phyloP scores from a whole-genome alignment of 768 basidiomycete species.

The Dioszegia crocea region DNA sequence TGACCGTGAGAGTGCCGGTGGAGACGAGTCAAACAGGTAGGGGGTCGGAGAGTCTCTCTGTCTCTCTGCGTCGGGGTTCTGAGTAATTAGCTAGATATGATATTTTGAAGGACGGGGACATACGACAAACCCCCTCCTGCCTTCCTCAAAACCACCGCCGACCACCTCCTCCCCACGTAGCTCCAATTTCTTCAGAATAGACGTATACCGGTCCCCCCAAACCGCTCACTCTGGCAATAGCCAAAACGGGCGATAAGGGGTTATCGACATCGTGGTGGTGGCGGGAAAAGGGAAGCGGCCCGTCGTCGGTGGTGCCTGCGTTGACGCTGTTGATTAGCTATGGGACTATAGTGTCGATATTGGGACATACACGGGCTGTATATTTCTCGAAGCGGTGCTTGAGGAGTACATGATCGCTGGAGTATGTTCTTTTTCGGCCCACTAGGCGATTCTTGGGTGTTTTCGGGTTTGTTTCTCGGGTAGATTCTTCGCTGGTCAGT shows the following conservation, averaged over 20 bases:
- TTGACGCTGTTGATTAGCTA: constrained; percentile 22
- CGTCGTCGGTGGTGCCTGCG: constrained; percentile 36
- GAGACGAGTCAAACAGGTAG: constrained; percentile 37
- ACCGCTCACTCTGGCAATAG: constrained; percentile 43
- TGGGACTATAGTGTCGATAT: background rate
- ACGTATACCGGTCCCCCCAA: constrained; percentile 40
- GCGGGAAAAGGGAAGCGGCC: constrained; percentile 32
- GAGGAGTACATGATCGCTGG: constrained; percentile 19
- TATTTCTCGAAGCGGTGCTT: constrained; percentile 29
- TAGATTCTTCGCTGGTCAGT: no score
- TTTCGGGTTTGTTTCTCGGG: no score
- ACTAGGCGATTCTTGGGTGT: background rate
- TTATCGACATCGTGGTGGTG: constrained; percentile 28
- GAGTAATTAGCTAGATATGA: no score
- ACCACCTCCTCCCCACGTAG: constrained; percentile 44
- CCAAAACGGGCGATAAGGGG: constrained; percentile 28
- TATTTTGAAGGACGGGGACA: constrained; percentile 9
- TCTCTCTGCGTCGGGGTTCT: constrained; percentile 28
- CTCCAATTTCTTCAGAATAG: constrained; percentile 34
- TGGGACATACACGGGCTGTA: constrained; percentile 38
- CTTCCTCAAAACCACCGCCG: constrained; percentile 50
- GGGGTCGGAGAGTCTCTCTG: constrained; percentile 49
- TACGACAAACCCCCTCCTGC: constrained; percentile 48
- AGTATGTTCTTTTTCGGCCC: background rate
- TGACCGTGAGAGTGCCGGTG: constrained; percentile 21